Base-by-base conservation (phyloP, 2,329 filamentous ascomycete genomes). In the Phialophora macrospora region DNA sequence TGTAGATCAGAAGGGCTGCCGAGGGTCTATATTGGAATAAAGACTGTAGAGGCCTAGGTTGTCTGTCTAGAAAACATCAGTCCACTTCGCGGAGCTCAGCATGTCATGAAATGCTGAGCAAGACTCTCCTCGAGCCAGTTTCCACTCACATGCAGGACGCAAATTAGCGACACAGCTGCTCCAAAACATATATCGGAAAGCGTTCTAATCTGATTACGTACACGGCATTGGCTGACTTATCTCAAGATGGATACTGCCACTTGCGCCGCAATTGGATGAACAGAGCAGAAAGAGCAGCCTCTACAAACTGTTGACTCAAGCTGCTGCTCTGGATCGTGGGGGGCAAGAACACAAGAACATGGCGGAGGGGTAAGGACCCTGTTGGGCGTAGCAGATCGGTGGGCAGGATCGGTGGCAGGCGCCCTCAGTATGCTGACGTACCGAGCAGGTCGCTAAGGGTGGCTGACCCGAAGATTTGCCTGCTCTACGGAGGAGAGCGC, bases 211-310 rank as follows among this genome's bases (percentile, higher is more conserved):
- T 22, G 64, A 68, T 66, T 68, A 68, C 66, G 60, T 66, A 68
- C 22, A 66, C 64, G 34, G 38, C n/a, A 24, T 58, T 28, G 17
- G 63, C 59, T 66, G 63, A 75, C 55, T 68, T 60, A 55, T 49
- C 49, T 61, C 48, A 46, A 54, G 9, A 55, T 11, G 41, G 41
- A 41, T 34, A 38, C 49, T n/a, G 54, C 55, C 55, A 48, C 26
- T 17, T 20, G 22, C 51, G 48, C 59, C 60, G 64, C 49, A 55
- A 62, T 62, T 62, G 60, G 60, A 55, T 54, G 26, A n/a, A 44
- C 17, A n/a, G 6, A 3, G 26, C 9, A 34, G 52, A 28, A 28
- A 30, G 24, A 28, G 28, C 24, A 20, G n/a, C n/a, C 8, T 55
- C 8, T 34, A 34, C 24, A 55, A 34, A 30, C 14, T 55, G 52